Percentiles rank a stretch among this genome's conserved stretches.
Conservation (phyloP, 1,284 basidiomycete species). For the Rhizopogon hawkerae region DNA sequence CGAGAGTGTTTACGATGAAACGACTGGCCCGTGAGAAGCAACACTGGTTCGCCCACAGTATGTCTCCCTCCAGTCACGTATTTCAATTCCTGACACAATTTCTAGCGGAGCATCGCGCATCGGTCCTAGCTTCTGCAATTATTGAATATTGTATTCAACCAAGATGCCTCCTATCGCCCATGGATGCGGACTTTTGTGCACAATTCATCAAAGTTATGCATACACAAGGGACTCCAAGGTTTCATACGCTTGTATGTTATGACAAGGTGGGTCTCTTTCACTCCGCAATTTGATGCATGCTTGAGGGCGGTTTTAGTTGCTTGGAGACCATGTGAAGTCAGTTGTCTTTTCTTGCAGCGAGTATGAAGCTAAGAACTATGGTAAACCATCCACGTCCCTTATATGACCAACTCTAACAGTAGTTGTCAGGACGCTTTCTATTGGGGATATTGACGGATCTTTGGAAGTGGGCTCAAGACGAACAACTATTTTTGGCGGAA, state of each 20-base stretch:
- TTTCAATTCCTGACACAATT: constrained; percentile 10
- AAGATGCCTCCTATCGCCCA: constrained; percentile 84
- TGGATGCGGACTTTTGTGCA: constrained; percentile 93
- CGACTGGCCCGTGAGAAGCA: constrained; percentile 74
- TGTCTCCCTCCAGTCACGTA: constrained; percentile 16
- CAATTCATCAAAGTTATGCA: constrained; percentile 88
- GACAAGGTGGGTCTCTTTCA: constrained; percentile 53
- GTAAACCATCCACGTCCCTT: constrained; percentile 32
- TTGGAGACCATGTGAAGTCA: constrained; percentile 76
- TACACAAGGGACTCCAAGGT: constrained; percentile 76
- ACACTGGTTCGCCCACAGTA: constrained; percentile 81
- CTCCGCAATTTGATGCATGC: background rate
- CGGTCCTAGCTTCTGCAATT: constrained; percentile 50
- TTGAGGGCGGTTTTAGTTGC: constrained; percentile 42
- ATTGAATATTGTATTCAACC: constrained; percentile 92
- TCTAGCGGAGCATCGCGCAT: constrained; percentile 40
- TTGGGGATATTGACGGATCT: constrained; percentile 71
- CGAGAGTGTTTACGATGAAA: constrained; percentile 65
- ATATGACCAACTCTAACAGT: background rate
- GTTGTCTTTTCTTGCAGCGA: constrained; percentile 91
- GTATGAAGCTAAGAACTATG: constrained; percentile 93
- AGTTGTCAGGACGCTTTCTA: constrained; percentile 68
- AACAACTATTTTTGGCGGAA: constrained; percentile 57
- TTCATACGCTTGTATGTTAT: constrained; percentile 81
- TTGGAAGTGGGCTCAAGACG: constrained; percentile 68